Evolutionary conservation across 2,329 filamentous ascomycete species (phyloP).

Genomic region (Orbilia oligospora): DNA sequence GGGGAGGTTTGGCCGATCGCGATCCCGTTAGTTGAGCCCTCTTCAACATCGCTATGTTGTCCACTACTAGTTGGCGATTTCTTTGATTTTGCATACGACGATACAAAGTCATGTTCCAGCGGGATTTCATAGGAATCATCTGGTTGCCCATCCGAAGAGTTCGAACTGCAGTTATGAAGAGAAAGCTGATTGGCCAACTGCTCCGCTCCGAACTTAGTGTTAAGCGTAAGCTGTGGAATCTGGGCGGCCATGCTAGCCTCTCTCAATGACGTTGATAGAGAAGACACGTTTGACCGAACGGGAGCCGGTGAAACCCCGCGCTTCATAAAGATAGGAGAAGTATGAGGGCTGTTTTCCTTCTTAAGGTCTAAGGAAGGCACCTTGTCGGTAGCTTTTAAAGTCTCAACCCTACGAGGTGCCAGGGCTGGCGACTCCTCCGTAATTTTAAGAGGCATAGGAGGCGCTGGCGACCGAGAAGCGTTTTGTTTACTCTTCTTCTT

Average conservation of each 20-base stretch:
- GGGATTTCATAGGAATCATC: conserved; percentile 56
- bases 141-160: conserved; percentile 42
- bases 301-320: conserved; percentile 53
- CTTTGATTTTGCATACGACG: conserved; percentile 53
- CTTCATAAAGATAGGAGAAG: conserved; percentile 57
- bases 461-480: conserved; percentile 35
- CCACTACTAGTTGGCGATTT: conserved; percentile 56
- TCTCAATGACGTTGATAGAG: conserved; percentile 50
- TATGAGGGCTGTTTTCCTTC: conserved; percentile 18
- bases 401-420: conserved; percentile 44
- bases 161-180: conserved; percentile 50
- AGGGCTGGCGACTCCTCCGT: conserved; percentile 45
- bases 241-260: conserved; percentile 58
- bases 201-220: conserved; percentile 52
- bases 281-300: conserved; percentile 50
- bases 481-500: conserved; percentile 56
- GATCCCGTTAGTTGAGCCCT: conserved; percentile 45
- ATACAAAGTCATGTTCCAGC: conserved; percentile 53
- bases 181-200: conserved; percentile 56
- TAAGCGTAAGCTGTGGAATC: conserved; percentile 56
- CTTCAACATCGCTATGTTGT: conserved; percentile 47
- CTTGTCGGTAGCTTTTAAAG: conserved; percentile 46
- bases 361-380: conserved; percentile 46
- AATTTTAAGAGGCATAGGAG: conserved; percentile 43
- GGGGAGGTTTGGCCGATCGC: conserved; percentile 31